These are phyloP conservation scores for Albatrellus sp. DNA, from an alignment of 1,284 basidiomycete species.

Conservation along the genomic window DNA sequence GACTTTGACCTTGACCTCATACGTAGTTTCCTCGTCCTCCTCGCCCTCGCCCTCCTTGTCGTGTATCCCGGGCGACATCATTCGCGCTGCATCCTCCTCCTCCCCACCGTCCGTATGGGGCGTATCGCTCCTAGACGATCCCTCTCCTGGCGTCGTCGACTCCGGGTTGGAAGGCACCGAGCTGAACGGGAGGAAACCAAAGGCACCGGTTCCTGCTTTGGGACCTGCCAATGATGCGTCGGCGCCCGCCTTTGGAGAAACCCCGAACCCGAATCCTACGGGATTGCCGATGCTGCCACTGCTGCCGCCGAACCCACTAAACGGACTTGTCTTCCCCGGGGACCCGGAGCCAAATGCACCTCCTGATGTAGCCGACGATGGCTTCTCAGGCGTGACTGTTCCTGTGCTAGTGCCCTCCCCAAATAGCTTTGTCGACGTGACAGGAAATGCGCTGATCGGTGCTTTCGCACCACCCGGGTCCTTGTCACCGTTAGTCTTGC, in stretches of 20 bases:
- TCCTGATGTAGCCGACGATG: conserved; percentile 4
- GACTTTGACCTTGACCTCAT: conserved; percentile 51
- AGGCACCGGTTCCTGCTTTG: conserved; percentile 2
- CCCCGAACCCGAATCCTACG: conserved; percentile 4
- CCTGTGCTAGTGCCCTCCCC: conserved; percentile 1
- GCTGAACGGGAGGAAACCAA: conserved; percentile 4
- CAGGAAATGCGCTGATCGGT: not conserved
- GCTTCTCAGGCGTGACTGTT: conserved; percentile 7
- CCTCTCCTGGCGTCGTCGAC: not conserved
- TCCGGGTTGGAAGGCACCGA: conserved; percentile 2
- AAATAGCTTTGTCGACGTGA: conserved; percentile 1
- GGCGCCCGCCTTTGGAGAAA: not conserved
- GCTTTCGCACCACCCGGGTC: conserved; percentile 6
- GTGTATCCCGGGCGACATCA: conserved; percentile 30
- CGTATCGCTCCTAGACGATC: not conserved
- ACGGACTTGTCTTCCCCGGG: conserved; percentile 4
- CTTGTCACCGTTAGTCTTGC: conserved; percentile 7
- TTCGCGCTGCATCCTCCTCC: conserved; percentile 10
- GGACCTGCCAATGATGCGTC: not conserved
- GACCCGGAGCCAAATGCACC: conserved; percentile 2
- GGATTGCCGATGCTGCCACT: conserved; percentile 1
- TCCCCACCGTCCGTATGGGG: not conserved
- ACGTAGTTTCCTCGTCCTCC: conserved; percentile 66
- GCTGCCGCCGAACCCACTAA: conserved; percentile 2
- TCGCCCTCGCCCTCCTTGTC: conserved; percentile 72